Percentiles rank a stretch among this genome's conserved stretches.
Evolutionary conservation across 148 eudicot species (phyloP).

Genomic region (Diospyros lotus): DNA sequence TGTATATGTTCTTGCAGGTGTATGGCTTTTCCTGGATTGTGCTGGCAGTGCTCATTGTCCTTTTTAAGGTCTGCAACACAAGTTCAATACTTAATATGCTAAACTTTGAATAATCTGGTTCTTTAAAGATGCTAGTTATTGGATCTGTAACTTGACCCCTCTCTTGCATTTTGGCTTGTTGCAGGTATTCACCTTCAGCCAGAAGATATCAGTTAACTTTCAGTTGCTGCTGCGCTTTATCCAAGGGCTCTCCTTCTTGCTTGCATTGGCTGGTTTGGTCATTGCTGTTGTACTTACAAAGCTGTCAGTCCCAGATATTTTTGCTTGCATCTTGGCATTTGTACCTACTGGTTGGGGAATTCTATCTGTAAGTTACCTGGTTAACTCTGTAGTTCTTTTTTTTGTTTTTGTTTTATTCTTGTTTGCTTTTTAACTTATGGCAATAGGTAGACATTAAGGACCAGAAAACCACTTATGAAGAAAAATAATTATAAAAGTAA

Average conservation of each 20-base stretch:
- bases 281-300: conserved; percentile 55
- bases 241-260: conserved; percentile 81
- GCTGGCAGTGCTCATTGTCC: conserved; percentile 63
- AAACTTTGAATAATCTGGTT: neutral
- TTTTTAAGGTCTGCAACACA: conserved; percentile 72
- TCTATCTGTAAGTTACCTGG: conserved; percentile 58
- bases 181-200: conserved; percentile 97
- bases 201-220: conserved; percentile 93
- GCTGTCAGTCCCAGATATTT: conserved; percentile 61
- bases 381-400: too few species aligned
- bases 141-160: conserved; percentile 6
- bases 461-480: too few species aligned
- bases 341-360: conserved; percentile 97
- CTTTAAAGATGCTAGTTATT: neutral
- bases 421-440: too few species aligned
- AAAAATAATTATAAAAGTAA: too few species aligned
- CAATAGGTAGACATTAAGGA: too few species aligned
- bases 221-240: conserved; percentile 86
- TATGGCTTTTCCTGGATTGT: conserved; percentile 92
- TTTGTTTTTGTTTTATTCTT: too few species aligned
- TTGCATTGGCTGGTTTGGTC: conserved; percentile 67
- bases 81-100: conserved; percentile 4
- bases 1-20: conserved; percentile 34
- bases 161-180: conserved; percentile 3
- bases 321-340: conserved; percentile 88